Conservation (phyloP, 140 eudicot species). For the Senecio squalidus region DNA sequence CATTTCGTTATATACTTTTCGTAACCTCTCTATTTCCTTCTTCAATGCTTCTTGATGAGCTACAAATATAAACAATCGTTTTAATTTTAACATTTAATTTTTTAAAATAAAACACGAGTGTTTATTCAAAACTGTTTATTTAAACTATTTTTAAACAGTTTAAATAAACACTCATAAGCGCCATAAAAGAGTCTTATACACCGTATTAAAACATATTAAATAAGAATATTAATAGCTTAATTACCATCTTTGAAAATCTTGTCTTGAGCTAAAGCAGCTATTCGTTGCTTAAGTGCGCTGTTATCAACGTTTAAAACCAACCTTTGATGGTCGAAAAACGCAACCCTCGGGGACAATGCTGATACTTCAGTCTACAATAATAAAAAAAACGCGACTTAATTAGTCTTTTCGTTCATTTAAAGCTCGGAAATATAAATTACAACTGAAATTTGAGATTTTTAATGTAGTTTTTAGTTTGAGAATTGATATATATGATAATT, state of each 20-base stretch:
- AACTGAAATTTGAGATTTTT: too few relatives aligned
- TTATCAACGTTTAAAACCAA: slow-evolving; percentile 84
- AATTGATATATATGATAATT: too few relatives aligned
- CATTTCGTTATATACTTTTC: slow-evolving; percentile 57
- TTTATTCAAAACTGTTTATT: too few relatives aligned
- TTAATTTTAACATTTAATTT: too few relatives aligned
- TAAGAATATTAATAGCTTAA: not conserved
- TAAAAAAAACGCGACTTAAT: not conserved
- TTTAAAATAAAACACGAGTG: too few relatives aligned
- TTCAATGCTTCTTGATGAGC: slow-evolving; percentile 95
- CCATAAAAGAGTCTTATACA: too few relatives aligned
- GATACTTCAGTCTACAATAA: slow-evolving; percentile 78
- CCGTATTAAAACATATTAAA: too few relatives aligned
- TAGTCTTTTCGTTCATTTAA: not conserved
- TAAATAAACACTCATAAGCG: too few relatives aligned
- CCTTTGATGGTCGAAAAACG: slow-evolving; percentile 88
- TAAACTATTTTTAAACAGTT: too few relatives aligned
- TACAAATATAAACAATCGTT: too few relatives aligned
- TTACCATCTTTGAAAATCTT: slow-evolving; percentile 95
- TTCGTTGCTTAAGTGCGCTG: slow-evolving; percentile 87
- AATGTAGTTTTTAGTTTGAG: not conserved
- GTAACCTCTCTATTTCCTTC: slow-evolving; percentile 85
- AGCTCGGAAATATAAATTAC: not conserved
- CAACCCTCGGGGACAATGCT: slow-evolving; percentile 91
- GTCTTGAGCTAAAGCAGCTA: slow-evolving; percentile 94